These are phyloP conservation scores for Serendipita indica DNA, from an alignment of 768 basidiomycete genomes.

Conservation along the genomic window DNA sequence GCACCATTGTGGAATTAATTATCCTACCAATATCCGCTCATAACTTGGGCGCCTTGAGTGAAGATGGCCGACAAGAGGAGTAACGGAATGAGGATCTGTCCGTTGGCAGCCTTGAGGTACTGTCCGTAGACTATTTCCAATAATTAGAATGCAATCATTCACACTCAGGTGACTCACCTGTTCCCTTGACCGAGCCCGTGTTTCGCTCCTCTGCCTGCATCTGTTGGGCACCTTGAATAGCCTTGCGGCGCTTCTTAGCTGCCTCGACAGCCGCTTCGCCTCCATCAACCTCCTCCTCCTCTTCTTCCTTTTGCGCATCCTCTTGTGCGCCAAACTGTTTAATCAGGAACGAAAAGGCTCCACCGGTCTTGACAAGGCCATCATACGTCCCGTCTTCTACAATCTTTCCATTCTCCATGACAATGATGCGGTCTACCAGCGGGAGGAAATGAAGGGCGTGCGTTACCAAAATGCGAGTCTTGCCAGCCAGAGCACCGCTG, in stretches of 20 bases:
- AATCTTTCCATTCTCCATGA: slow-evolving; percentile 60
- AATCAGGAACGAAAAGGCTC: slow-evolving; percentile 60
- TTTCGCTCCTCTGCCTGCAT: slow-evolving; percentile 82
- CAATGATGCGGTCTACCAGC: slow-evolving; percentile 73
- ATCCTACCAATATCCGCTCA: slow-evolving; percentile 60
- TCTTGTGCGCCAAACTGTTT: slow-evolving; percentile 63
- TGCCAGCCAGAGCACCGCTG: slow-evolving; percentile 41
- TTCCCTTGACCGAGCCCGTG: slow-evolving; percentile 47
- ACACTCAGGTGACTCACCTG: slow-evolving; percentile 13
- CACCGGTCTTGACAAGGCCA: slow-evolving; percentile 39
- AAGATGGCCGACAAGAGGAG: slow-evolving; percentile 45
- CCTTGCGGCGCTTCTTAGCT: slow-evolving; percentile 26
- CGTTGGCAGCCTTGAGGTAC: slow-evolving; percentile 59
- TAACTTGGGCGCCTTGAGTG: slow-evolving; percentile 52
- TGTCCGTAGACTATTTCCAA: slow-evolving; percentile 24
- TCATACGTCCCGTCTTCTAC: slow-evolving; percentile 67
- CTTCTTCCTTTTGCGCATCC: slow-evolving; percentile 32
- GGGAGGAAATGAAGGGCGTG: slow-evolving; percentile 85
- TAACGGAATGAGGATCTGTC: slow-evolving; percentile 46
- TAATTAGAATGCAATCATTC: neutral
- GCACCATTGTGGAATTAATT: neutral
- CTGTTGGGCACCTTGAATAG: slow-evolving; percentile 33
- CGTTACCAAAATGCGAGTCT: slow-evolving; percentile 81
- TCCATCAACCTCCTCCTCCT: slow-evolving; percentile 25
- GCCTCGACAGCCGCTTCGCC: slow-evolving; percentile 21